Evolutionary conservation across 768 basidiomycete species (phyloP).

Genomic region (Pleurotus cornucopiae): DNA sequence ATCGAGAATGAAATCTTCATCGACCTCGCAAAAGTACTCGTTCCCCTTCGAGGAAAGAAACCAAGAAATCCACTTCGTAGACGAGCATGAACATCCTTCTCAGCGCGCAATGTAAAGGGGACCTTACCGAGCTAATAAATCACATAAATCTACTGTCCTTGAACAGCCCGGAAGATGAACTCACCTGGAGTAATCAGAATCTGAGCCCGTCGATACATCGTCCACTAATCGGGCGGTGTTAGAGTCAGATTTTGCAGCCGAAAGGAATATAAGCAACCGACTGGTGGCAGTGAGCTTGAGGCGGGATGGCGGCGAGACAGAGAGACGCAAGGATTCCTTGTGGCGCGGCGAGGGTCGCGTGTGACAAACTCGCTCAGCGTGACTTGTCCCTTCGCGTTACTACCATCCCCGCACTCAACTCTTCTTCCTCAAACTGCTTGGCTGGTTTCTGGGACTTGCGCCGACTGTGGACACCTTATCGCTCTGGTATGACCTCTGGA

Average conservation of each 20-base stretch:
- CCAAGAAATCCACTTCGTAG: slow-evolving; percentile 90
- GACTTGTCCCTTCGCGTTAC: not conserved
- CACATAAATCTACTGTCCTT: slow-evolving; percentile 5
- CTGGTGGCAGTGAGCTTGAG: slow-evolving; percentile 1
- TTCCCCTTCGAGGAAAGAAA: slow-evolving; percentile 96
- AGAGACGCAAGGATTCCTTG: not conserved
- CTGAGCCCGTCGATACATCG: slow-evolving; percentile 86
- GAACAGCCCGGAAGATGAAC: slow-evolving; percentile 20
- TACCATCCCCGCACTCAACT: no score
- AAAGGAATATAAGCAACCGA: slow-evolving; percentile 4
- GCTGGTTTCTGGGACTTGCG: not conserved
- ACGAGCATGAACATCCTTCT: not conserved
- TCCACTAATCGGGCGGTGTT: slow-evolving; percentile 48
- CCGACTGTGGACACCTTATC: not conserved
- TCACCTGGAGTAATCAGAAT: slow-evolving; percentile 95
- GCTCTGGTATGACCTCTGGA: not conserved
- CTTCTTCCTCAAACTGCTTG: no score
- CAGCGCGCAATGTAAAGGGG: no score
- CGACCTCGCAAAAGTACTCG: slow-evolving; percentile 99
- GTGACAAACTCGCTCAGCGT: not conserved
- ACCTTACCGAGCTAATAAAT: slow-evolving; percentile 32
- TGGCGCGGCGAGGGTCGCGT: no score
- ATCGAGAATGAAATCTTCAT: slow-evolving; percentile 98
- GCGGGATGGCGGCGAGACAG: not conserved
- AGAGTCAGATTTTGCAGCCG: not conserved